Conservation (phyloP, 1,284 basidiomycete genomes). For the Puccinia brachypodii region DNA sequence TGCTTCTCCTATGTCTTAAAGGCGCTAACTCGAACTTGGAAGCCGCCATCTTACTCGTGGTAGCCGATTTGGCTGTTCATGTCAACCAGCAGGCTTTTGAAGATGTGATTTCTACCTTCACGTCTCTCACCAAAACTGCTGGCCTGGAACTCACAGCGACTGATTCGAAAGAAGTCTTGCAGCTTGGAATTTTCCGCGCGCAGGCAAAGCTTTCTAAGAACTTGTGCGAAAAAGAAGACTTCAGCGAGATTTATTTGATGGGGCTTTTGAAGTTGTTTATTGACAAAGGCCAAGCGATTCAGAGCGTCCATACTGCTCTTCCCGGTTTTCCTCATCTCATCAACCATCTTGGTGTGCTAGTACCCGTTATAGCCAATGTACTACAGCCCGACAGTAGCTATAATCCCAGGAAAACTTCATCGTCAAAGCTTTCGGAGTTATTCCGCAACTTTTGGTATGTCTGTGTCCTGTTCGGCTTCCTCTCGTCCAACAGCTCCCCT, state of each 20-base stretch:
- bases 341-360: conserved; percentile 58
- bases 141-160: background rate
- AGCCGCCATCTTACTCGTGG: conserved; percentile 83
- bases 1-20: conserved; percentile 84
- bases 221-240: conserved; percentile 68
- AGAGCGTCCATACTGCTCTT: conserved; percentile 68
- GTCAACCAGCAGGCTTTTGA: conserved; percentile 75
- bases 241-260: conserved; percentile 75
- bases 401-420: conserved; percentile 61
- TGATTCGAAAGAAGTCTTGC: conserved; percentile 78
- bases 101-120: conserved; percentile 82
- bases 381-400: conserved; percentile 75
- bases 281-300: conserved; percentile 87
- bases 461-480: conserved; percentile 79
- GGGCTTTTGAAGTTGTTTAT: conserved; percentile 82
- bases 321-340: conserved; percentile 51
- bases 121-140: conserved; percentile 76
- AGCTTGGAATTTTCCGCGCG: conserved; percentile 65
- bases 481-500: conserved; percentile 59
- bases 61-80: conserved; percentile 81
- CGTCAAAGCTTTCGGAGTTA: conserved; percentile 69
- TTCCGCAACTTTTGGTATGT: conserved; percentile 97
- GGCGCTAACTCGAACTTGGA: conserved; percentile 81
- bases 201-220: conserved; percentile 83
- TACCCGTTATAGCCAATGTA: conserved; percentile 85